Conservation (phyloP, 2,329 filamentous ascomycete species). For the Didymella segeticola region DNA sequence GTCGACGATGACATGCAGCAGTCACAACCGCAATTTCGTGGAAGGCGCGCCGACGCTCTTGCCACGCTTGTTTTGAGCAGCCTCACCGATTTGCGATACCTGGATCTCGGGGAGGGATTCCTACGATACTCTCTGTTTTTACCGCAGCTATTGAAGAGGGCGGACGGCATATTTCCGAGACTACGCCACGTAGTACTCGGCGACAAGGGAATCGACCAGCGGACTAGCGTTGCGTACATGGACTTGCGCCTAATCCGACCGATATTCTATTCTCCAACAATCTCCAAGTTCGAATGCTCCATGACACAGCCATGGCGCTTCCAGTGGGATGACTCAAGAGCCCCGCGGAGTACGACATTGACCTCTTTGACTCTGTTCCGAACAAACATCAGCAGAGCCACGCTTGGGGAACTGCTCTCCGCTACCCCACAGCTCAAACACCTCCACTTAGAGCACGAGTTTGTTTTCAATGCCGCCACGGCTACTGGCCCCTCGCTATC, state of each 20-base stretch:
- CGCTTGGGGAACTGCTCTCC: constrained; percentile 26
- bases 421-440: constrained; percentile 27
- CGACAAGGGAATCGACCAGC: constrained; percentile 21
- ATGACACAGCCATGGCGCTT: constrained; percentile 35
- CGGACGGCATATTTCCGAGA: constrained; percentile 28
- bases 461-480: constrained; percentile 23
- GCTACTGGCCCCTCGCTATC: constrained; percentile 14
- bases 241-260: constrained; percentile 35
- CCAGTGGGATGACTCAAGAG: constrained; percentile 21
- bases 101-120: constrained; percentile 35
- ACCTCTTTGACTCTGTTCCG: constrained; percentile 31
- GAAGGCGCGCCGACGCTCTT: constrained; percentile 31
- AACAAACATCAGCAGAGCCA: constrained; percentile 30
- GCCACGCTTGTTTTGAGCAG: constrained; percentile 30
- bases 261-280: constrained; percentile 28
- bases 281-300: constrained; percentile 28
- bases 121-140: constrained; percentile 34
- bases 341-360: constrained; percentile 24
- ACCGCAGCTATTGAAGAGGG: constrained; percentile 32
- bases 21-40: constrained; percentile 25
- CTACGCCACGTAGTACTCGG: constrained; percentile 26
- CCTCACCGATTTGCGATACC: constrained; percentile 22
- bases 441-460: constrained; percentile 32
- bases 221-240: constrained; percentile 28
- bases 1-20: constrained; percentile 34